Base-by-base conservation (phyloP, 202 grass and related monocot genomes). In the Elaeis oleifera region DNA sequence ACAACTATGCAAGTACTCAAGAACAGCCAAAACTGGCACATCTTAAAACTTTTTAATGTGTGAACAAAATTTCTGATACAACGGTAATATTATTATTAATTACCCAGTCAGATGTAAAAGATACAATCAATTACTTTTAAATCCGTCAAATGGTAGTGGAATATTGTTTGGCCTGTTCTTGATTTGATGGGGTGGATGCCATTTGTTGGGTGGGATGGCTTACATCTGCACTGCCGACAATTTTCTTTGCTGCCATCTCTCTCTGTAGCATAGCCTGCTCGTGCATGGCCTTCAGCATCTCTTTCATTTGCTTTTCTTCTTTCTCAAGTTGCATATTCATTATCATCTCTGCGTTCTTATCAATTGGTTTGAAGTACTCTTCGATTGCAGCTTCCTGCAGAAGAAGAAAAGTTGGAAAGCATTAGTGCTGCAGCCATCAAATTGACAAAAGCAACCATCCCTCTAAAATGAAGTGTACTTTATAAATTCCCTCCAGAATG, bases 251-350 rank as follows among this genome's bases (percentile, higher is more conserved):
- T 22, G 75, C 51, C 16, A 81, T 73, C 60, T 89, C 94, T 77
- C 77, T 89, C 55, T 89, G 84, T 65, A 89, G 68, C 81, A 71
- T 57, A 52, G 56, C 65, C 63, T 91, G 76, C 24, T 88, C 74
- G 54, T 85, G 71, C 88, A 82, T 86, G 18, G 80, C 51, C 79
- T 86, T 81, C 50, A 60, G 4, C 87, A 90, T 84, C 48, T 89
- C 84, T 75, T 97, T 86, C 65, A 65, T 80, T 73, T 80, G 69
- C 25, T 36, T 69, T 70, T 92, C 88, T 53, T 92, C 88, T 78
- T 86, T 97, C 57, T 92, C 84, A 71, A 97, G 23, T 74, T 97
- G 92, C 92, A 97, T 81, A 70, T 84, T 70, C 25, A 81, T 79
- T 58, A 97, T 75, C 53, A 80, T 83, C 53, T 97, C 39, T 56